Conservation (phyloP, 495 filamentous ascomycete genomes). For the Trichoderma virens region DNA sequence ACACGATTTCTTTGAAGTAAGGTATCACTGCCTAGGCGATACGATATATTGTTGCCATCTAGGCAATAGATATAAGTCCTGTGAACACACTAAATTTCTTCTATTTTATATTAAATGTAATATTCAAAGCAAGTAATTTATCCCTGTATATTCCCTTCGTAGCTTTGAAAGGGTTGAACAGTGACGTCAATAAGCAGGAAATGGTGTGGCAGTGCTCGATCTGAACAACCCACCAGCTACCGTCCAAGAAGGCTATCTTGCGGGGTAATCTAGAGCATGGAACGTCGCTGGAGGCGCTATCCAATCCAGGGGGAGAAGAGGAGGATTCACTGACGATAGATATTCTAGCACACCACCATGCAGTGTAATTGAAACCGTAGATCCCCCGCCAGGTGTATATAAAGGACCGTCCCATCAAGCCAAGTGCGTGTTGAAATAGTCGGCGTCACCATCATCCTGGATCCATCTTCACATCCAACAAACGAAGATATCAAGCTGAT, state of each 20-base stretch:
- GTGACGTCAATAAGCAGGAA: slow-evolving; percentile 1
- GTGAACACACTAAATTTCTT: too few species aligned
- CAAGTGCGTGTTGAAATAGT: neutral
- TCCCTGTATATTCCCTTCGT: too few species aligned
- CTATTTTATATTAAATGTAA: too few species aligned
- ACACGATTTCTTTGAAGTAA: too few species aligned
- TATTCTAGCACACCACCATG: neutral
- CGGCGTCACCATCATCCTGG: neutral
- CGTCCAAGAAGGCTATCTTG: neutral
- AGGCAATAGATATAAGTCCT: too few species aligned
- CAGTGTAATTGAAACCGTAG: neutral
- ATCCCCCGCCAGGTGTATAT: neutral
- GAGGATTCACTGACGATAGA: neutral
- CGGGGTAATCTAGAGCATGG: neutral
- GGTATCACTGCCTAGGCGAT: too few species aligned
- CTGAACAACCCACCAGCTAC: neutral
- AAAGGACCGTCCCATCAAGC: neutral
- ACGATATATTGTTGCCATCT: too few species aligned
- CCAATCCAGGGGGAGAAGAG: neutral
- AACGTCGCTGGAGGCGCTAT: neutral
- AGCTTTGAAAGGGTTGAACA: too few species aligned
- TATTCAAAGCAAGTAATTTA: too few species aligned
- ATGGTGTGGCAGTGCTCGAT: neutral
- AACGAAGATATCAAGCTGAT: neutral
- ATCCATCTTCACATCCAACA: neutral